A percentile compares a stretch with the other conserved stretches of the same genome.
phyloP scores from a whole-genome alignment of 352 stramenopile species.

The Globisporangium irregulare region DNA sequence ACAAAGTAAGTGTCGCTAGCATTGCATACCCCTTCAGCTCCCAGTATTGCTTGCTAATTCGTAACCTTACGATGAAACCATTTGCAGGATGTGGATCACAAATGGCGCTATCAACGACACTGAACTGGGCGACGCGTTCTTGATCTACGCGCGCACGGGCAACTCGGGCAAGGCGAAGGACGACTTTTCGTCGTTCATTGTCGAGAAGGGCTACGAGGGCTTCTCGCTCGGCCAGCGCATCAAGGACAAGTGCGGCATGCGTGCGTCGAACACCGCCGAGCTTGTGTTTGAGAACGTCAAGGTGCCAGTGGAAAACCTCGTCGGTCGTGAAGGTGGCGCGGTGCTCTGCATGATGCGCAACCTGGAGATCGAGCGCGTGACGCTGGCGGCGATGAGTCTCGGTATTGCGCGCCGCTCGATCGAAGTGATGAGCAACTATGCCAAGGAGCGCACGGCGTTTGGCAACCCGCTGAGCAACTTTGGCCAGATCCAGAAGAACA shows the following conservation, averaged over 20 bases:
- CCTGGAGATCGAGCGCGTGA: constrained; percentile 98
- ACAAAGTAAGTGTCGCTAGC: constrained; percentile 52
- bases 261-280: constrained; percentile 96
- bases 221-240: constrained; percentile 98
- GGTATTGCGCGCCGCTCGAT: constrained; percentile 96
- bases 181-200: constrained; percentile 97
- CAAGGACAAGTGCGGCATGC: constrained; percentile 98
- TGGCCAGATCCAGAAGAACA: constrained; percentile 95
- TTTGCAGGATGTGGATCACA: constrained; percentile 98
- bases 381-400: constrained; percentile 95
- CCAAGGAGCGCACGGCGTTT: constrained; percentile 94
- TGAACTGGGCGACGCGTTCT: constrained; percentile 95
- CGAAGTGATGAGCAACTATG: constrained; percentile 96
- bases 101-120: constrained; percentile 97
- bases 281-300: constrained; percentile 98
- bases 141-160: constrained; percentile 97
- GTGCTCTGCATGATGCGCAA: constrained; percentile 95
- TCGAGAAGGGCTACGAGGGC: constrained; percentile 96
- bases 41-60: not conserved
- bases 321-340: constrained; percentile 77
- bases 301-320: constrained; percentile 91
- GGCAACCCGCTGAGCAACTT: constrained; percentile 90
- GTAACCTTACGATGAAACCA: not conserved
- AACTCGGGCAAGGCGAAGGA: constrained; percentile 75
- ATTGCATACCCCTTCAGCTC: not conserved